Evolutionary conservation across 331 rosid species (phyloP), one percentile per base, ranked within the genome.

Genomic region (Prunus yedoensis): DNA sequence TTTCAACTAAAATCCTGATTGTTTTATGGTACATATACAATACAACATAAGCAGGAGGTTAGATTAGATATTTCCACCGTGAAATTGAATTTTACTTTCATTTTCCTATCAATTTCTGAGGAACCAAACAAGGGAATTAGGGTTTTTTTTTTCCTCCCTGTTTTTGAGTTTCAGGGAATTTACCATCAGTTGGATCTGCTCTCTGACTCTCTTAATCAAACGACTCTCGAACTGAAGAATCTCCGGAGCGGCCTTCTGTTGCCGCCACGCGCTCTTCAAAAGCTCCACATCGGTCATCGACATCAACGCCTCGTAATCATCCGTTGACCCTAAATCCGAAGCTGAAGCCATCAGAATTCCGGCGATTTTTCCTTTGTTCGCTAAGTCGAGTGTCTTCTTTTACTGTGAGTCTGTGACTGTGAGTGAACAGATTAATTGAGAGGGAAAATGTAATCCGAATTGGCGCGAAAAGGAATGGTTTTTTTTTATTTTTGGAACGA

Each of bases 201-300:
- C 92, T 30, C 28, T 74, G 70, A 90, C 79, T 52, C 97, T 88
- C 78, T n/a, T 21, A 74, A 90, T 75, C 86, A 94, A 81, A 67
- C 83, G 84, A 25, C 79, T 49, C 87, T 92, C 85, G 77, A 78
- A 94, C 18, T 73, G 91, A 62, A 94, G 90, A 82, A 94, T 82
- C 83, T 88, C 94, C 10, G 97, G 99, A 2, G 97, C 96, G 0
- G 98, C 93, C 82, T 87, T 91, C n/a, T 94, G 97, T 51, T 87
- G 93, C 64, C 98, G 95, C 97, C 97, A 94, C 1, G 91, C 96
- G 73, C 87, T 86, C 91, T 94, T 91, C 41, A 94, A 89, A 32
- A 87, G 95, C 79, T 87, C 96, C 10, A 90, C 93, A 74, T 94
- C 98, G 5, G 95, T 83, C n/a, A 85, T 87, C 49, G 41, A 35